Percentiles rank a stretch among this genome's conserved stretches.
Evolutionary conservation across 129 eudicot genomes (phyloP).

Genomic region (Apium graveolens): DNA sequence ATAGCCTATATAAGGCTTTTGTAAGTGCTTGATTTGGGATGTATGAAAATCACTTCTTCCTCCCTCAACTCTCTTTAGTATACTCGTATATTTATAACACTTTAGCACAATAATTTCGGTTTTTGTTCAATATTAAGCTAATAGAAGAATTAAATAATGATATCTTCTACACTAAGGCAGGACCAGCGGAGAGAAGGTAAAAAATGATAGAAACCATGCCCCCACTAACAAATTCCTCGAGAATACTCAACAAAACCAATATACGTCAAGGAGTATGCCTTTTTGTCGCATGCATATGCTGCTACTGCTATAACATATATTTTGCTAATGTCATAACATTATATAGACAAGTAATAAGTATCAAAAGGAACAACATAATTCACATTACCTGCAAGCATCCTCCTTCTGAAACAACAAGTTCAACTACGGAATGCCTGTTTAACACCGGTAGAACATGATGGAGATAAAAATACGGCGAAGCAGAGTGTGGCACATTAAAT

Average conservation of each 20-base stretch:
- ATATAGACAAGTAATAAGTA: background rate
- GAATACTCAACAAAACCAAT: background rate
- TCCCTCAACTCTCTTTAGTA: no score
- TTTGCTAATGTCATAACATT: background rate
- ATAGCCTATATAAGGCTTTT: no score
- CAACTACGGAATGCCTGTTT: conserved; percentile 75
- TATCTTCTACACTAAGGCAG: background rate
- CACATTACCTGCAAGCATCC: conserved; percentile 99
- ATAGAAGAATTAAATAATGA: background rate
- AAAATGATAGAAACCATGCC: background rate
- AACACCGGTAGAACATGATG: conserved; percentile 83
- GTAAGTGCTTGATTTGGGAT: no score
- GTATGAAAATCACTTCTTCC: no score
- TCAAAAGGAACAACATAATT: background rate
- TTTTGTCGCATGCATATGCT: background rate
- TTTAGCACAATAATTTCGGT: background rate
- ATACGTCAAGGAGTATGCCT: background rate
- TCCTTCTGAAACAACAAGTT: conserved; percentile 79
- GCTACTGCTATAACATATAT: background rate
- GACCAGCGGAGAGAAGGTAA: background rate
- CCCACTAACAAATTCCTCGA: background rate
- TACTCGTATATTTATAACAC: no score
- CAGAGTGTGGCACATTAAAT: conserved; percentile 63
- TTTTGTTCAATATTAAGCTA: background rate
- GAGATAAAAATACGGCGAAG: conserved; percentile 73